Percentiles rank a stretch among this genome's conserved stretches.
These are phyloP conservation scores for Lasiosphaeria ovina DNA, from an alignment of 495 filamentous ascomycete species.

Conservation along the genomic window DNA sequence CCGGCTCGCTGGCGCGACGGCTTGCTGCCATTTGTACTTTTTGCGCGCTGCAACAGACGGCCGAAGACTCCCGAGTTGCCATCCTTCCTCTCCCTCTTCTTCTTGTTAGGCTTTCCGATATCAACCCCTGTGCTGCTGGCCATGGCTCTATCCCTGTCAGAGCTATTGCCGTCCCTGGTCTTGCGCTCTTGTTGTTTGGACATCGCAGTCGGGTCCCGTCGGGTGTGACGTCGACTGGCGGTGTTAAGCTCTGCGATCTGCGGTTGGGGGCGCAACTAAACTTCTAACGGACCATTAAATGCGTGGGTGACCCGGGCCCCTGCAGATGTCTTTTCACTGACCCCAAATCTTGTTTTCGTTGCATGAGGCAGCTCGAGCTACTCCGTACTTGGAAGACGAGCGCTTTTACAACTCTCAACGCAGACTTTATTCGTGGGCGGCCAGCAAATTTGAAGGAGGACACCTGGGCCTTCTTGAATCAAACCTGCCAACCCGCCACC, in stretches of 20 bases:
- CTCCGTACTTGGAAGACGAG: no score
- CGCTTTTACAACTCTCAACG: no score
- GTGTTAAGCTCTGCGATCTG: conserved; percentile 9
- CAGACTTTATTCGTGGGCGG: no score
- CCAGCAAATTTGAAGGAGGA: no score
- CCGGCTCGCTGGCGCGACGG: background rate
- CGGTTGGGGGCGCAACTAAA: conserved; percentile 10
- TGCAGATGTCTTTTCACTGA: background rate
- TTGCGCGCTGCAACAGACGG: conserved; percentile 16
- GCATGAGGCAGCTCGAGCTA: background rate
- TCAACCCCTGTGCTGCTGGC: conserved; percentile 13
- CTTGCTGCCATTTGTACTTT: conserved; percentile 7
- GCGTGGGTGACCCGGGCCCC: background rate
- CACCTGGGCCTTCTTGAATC: no score
- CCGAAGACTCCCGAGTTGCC: conserved; percentile 10
- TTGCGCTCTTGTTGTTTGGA: background rate
- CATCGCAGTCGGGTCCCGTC: background rate
- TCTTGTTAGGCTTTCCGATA: conserved; percentile 20
- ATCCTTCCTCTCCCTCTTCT: background rate
- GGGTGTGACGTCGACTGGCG: conserved; percentile 5
- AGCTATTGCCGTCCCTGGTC: background rate
- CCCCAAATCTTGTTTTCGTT: conserved; percentile 6
- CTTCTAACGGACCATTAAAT: background rate
- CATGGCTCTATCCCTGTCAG: conserved; percentile 5
- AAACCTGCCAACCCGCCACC: no score